These are phyloP conservation scores for Prinsepia uniflora DNA, from an alignment of 306 rosid species.

Conservation along the genomic window DNA sequence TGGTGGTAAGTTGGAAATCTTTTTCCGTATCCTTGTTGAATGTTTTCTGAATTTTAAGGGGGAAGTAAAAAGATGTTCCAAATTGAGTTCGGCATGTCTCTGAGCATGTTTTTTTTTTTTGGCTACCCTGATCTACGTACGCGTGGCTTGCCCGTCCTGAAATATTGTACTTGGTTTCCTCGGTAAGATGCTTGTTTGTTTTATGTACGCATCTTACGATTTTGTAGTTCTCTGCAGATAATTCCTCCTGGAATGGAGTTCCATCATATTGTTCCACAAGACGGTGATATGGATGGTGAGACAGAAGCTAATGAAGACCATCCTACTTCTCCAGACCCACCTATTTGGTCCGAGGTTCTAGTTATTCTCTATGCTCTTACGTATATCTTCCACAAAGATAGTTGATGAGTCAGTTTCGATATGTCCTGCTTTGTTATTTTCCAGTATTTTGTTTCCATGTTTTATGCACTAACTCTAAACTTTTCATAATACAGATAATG, in stretches of 20 bases:
- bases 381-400: constrained; percentile 19
- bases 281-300: constrained; percentile 86
- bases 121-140: constrained; percentile 16
- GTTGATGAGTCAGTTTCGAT: constrained; percentile 21
- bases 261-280: constrained; percentile 84
- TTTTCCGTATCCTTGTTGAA: constrained; percentile 10
- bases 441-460: constrained; percentile 11
- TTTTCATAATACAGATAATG: constrained; percentile 64
- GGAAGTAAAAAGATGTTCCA: not conserved
- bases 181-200: constrained; percentile 22
- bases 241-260: constrained; percentile 99
- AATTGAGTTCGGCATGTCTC: not conserved
- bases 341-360: constrained; percentile 92
- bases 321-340: constrained; percentile 82
- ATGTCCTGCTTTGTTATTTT: constrained; percentile 21
- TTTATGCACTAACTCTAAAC: constrained; percentile 25
- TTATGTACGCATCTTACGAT: constrained; percentile 15
- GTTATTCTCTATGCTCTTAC: constrained; percentile 33
- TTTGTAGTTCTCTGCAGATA: constrained; percentile 44
- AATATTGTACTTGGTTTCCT: constrained; percentile 11
- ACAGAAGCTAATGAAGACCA: constrained; percentile 78
- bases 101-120: not conserved
- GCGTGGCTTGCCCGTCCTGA: constrained; percentile 21
- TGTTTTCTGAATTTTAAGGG: constrained; percentile 5
- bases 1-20: constrained; percentile 60